Evolutionary conservation across 352 stramenopile species (phyloP), one percentile per base, ranked within the genome.

Genomic region (Blastocystis sp.): DNA sequence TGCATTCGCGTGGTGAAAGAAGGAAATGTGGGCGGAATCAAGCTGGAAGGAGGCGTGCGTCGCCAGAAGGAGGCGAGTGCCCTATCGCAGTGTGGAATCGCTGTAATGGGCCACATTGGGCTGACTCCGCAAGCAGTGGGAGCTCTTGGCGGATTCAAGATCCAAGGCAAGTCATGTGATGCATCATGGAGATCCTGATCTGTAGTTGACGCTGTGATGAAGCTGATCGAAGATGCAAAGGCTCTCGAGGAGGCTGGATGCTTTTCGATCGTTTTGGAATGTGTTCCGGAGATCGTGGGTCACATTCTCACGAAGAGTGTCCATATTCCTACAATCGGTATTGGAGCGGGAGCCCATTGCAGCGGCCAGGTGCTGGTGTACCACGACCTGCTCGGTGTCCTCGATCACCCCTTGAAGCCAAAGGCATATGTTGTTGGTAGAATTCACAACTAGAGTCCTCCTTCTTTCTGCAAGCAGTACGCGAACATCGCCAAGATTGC

Each of bases 391-490:
- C 88, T 99, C 42, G 96, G 96, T 21, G 97, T 99, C 93, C 90
- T 97, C 27, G 93, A 96, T 86, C 96, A 99, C 88, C 96, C 96
- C 0, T 95, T 76, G 40, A 72, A 85, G 24, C 36, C 51, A 40
- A 72, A 85, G 32, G 75, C 75, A 34, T n/a, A 40, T 27, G 59
- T 44, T 14, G 42, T 16, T 8, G 14, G 6, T 11, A 29, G 14
- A 8, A 73, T 98, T 88, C 94, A 98, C 87, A 93, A 94, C 29
- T 88, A 93, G 87, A 93, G 95, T 77, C 93, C 98, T 36, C 95
- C 96, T 9, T 97, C 97, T 86, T 99, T 99, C 87, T 98, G 95
- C 88, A 98, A 98, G 88, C 91, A 92, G 32, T 99, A 98, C 89
- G 94, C 94, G 9, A 91, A 96, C 84, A 93, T 99, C 14, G 95